A percentile compares a stretch with the other conserved stretches of the same genome.
Evolutionary conservation across 2,329 filamentous ascomycete genomes (phyloP).

Genomic region (Scytalidium sp.): DNA sequence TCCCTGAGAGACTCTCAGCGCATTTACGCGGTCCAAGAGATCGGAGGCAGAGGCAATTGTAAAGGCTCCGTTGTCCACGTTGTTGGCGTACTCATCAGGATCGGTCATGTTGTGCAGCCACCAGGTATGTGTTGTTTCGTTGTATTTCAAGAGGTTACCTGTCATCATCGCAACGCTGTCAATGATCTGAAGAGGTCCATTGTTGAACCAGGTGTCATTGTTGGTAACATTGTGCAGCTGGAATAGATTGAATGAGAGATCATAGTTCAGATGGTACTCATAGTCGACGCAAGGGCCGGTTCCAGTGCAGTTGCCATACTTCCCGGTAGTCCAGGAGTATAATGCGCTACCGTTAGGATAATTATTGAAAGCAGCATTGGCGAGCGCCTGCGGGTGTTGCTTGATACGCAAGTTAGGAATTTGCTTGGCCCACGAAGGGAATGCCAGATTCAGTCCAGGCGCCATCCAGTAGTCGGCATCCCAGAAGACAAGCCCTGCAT

Average conservation of each 20-base stretch:
- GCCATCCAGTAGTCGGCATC: conserved; percentile 36
- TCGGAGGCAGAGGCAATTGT: conserved; percentile 46
- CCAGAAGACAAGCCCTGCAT: conserved; percentile 52
- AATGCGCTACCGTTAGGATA: conserved; percentile 58
- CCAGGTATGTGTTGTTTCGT: conserved; percentile 50
- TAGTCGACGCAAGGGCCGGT: conserved; percentile 67
- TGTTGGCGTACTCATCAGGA: conserved; percentile 42
- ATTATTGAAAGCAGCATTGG: conserved; percentile 58
- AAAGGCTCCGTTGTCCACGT: conserved; percentile 60
- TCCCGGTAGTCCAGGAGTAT: conserved; percentile 66
- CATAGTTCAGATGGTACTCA: conserved; percentile 69
- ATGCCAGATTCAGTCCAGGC: conserved; percentile 61
- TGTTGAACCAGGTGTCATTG: conserved; percentile 30
- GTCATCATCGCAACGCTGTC: conserved; percentile 62
- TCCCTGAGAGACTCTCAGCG: conserved; percentile 16
- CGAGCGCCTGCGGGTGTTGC: conserved; percentile 54
- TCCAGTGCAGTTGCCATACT: conserved; percentile 65
- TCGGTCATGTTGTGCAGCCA: conserved; percentile 65
- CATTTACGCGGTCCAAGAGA: conserved; percentile 44
- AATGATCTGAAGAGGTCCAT: conserved; percentile 57
- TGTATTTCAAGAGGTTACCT: conserved; percentile 55
- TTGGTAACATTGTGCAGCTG: conserved; percentile 30
- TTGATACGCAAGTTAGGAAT: conserved; percentile 63
- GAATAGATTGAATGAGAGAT: conserved; percentile 54
- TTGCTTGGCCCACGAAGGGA: conserved; percentile 58